Evolutionary conservation across 345 rosid species (phyloP), one percentile per base, ranked within the genome.

Genomic region (Citrus medica): DNA sequence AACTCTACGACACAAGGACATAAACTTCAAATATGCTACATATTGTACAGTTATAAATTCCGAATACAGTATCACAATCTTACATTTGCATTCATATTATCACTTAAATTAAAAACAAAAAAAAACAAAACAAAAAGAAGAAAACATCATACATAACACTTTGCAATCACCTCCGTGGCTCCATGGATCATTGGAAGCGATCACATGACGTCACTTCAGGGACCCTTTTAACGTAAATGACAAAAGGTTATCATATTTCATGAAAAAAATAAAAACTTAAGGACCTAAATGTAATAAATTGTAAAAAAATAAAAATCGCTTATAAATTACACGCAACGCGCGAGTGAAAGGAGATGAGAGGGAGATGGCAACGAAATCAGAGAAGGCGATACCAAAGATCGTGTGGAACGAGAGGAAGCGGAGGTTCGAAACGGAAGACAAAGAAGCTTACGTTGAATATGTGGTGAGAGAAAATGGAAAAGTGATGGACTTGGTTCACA

Each of bases 361-460:
- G 48, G 16, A 74, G 13, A 19, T 59, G 35, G 21, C 80, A 19
- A 19, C 55, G 40, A 69, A 56, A 6, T 33, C 42, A 3, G 53
- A 66, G 6, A 68, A 24, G 1, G 86, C 82, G 77, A 73, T 83
- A 42, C 91, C 91, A 73, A 88, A 83, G 82, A 93, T 93, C 37
- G 83, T 84, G 73, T 88, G 91, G 94, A 95, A 90, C 81, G 77
- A 88, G 74, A 79, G 73, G 32, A 75, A 78, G 25, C 73, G 78
- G 27, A 80, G 89, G 67, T 95, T 95, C 89, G 96, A 95, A 85
- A 91, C 93, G n/a, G 94, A 95, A 78, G 99, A 95, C 87, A 87
- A 86, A 83, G 84, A 84, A 77, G 96, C 98, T 0, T 92, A 86
- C 89, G 32, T 91, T 21, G 90, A 93, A 53, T 93, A 92, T 89